Evolutionary conservation across 1,284 basidiomycete species (phyloP), one percentile per base, ranked within the genome.

Genomic region (Leccinum fuscescens): DNA sequence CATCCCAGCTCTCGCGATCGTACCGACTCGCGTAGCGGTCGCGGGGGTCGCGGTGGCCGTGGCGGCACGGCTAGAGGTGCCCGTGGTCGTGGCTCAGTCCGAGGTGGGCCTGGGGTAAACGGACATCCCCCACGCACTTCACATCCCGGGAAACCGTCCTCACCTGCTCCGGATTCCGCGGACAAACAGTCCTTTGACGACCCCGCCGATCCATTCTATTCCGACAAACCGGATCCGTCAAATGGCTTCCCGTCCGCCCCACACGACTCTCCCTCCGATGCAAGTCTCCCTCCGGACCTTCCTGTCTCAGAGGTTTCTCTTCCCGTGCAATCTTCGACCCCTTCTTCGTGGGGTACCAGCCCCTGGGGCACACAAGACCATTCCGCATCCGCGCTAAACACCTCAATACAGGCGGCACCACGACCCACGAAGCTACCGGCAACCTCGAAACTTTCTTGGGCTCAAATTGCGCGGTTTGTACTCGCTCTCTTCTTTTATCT

Each of bases 401-500:
- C 68, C 46, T 64, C 67, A 22, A 59, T 70, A 60, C 60, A 72
- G 14, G 54, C 69, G 17, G 64, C 66, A 2, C 62, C 67, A 31
- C 77, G 76, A 62, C 69, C 65, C 8, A 72, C 77, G n/a, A 90
- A 85, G 75, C 78, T 80, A 6, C 87, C 88, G 53, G 83, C 85
- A 35, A 86, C 84, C 11, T 84, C 87, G 11, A 90, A 90, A 76
- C 73, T 89, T 60, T 90, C 90, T 44, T 91, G 90, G 89, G 90
- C 90, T 22, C 87, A 92, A 68, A 81, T 92, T 71, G 89, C 90
- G 65, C 79, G 85, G 89, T 86, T 71, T 17, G 81, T 78, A 53
- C 17, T 39, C 15, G 24, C 15, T 35, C 20, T 17, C 27, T 17
- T 50, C 56, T 42, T 11, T 42, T 44, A 17, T 60, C 35, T 17